Percentiles rank a stretch among this genome's conserved stretches.
These are phyloP conservation scores for Termitomyces sp. DNA, from an alignment of 768 basidiomycete genomes.

Conservation along the genomic window DNA sequence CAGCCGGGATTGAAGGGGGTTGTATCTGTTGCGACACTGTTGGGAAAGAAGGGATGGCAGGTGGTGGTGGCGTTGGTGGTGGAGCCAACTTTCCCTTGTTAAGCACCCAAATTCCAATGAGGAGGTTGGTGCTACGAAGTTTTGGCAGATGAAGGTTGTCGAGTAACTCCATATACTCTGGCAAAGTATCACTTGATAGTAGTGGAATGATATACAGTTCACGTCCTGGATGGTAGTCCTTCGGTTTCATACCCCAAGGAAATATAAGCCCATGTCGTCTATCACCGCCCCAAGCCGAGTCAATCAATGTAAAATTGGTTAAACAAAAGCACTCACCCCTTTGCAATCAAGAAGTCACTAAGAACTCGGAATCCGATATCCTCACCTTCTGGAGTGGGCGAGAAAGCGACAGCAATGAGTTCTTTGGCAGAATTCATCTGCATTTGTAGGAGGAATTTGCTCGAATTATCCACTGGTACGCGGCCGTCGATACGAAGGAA, in stretches of 20 bases:
- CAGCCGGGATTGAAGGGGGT: constrained; percentile 14
- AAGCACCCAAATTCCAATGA: constrained; percentile 85
- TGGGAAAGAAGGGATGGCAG: constrained; percentile 17
- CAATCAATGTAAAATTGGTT: background rate
- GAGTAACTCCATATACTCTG: constrained; percentile 82
- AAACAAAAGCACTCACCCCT: constrained; percentile 50
- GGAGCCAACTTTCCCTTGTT: constrained; percentile 72
- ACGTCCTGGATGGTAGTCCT: constrained; percentile 72
- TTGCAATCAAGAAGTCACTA: constrained; percentile 64
- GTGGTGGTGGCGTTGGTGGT: constrained; percentile 23
- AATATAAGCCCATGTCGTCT: constrained; percentile 87
- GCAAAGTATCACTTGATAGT: constrained; percentile 58
- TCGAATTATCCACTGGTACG: constrained; percentile 71
- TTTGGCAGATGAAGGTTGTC: constrained; percentile 73
- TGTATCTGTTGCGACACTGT: constrained; percentile 8
- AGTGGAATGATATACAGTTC: constrained; percentile 88
- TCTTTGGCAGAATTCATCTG: constrained; percentile 76
- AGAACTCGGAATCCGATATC: constrained; percentile 57
- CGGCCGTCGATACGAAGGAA: constrained; percentile 79
- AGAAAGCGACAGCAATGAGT: constrained; percentile 73
- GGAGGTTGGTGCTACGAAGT: constrained; percentile 55
- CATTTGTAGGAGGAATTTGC: constrained; percentile 76
- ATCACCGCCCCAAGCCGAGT: constrained; percentile 18
- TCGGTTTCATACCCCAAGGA: constrained; percentile 77
- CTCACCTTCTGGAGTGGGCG: constrained; percentile 42